Evolutionary conservation across 169 alveolate species (phyloP).

Genomic region (Babesia microti): DNA sequence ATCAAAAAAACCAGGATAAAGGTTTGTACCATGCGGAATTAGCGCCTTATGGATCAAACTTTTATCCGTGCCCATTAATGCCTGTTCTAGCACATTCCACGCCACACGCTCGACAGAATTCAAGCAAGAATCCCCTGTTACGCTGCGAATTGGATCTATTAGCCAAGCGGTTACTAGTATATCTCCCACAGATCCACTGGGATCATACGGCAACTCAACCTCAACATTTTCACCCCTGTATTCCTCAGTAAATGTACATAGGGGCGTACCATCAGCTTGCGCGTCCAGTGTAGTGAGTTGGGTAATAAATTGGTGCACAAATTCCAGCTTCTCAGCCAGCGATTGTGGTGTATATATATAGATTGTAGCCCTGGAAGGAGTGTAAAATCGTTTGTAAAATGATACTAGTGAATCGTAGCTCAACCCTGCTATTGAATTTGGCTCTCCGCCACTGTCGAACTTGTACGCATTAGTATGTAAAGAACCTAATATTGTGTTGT

Average conservation of each 20-base stretch:
- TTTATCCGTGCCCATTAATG: conserved; percentile 49
- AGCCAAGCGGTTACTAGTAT: conserved; percentile 40
- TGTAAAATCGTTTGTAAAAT: conserved; percentile 59
- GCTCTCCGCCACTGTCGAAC: conserved; percentile 75
- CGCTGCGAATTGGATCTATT: conserved; percentile 17
- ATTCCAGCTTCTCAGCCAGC: conserved; percentile 40
- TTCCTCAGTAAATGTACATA: conserved; percentile 2
- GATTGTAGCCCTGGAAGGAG: conserved; percentile 64
- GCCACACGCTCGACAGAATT: conserved; percentile 37
- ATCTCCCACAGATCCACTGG: conserved; percentile 24
- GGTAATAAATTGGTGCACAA: conserved; percentile 48
- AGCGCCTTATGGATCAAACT: conserved; percentile 49
- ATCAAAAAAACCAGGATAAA: conserved; percentile 22
- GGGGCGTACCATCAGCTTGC: conserved; percentile 11
- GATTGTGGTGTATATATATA: conserved; percentile 60
- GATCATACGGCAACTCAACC: conserved; percentile 8
- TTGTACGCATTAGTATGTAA: conserved; percentile 57
- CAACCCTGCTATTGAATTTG: conserved; percentile 62
- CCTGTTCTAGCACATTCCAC: conserved; percentile 25
- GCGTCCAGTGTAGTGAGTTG: conserved; percentile 12
- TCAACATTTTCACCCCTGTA: conserved; percentile 10
- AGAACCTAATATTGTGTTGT: conserved; percentile 12
- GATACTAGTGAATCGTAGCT: conserved; percentile 55
- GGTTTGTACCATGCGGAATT: conserved; percentile 30
- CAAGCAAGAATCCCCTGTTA: conserved; percentile 4